phyloP scores from a whole-genome alignment of 257 asterid genomes.

The Ligustrum vulgare region DNA sequence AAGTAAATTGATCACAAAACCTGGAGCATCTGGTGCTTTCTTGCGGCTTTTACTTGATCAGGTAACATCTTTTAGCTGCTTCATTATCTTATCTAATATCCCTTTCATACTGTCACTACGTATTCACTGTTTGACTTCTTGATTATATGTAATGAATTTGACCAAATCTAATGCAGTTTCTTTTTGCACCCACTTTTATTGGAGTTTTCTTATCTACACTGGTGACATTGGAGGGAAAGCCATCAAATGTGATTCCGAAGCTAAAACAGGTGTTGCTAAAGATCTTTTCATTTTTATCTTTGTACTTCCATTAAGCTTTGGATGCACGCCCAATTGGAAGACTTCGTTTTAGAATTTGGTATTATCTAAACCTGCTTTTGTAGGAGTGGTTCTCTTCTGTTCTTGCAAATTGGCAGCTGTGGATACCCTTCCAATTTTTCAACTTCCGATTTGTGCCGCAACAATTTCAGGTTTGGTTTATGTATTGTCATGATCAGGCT shows the following conservation, averaged over 20 bases:
- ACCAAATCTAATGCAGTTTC: constrained; percentile 47
- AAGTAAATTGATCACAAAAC: constrained; percentile 63
- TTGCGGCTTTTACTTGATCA: constrained; percentile 78
- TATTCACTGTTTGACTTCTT: constrained; percentile 2
- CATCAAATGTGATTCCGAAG: constrained; percentile 68
- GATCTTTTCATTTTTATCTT: background rate
- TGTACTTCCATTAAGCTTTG: background rate
- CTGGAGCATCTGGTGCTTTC: constrained; percentile 74
- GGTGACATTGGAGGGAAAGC: constrained; percentile 72
- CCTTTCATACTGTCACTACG: background rate
- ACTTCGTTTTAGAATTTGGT: background rate
- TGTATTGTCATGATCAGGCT: constrained; percentile 7
- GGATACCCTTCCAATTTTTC: constrained; percentile 96
- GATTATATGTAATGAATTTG: constrained; percentile 10
- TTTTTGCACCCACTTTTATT: constrained; percentile 74
- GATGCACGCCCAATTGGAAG: background rate
- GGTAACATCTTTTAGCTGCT: constrained; percentile 43
- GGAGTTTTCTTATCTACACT: constrained; percentile 62
- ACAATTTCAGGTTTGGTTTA: constrained; percentile 79
- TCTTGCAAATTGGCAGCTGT: constrained; percentile 91
- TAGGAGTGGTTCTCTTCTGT: constrained; percentile 95
- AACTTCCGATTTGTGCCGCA: constrained; percentile 93
- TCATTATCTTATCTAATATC: constrained; percentile 3
- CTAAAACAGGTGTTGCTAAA: constrained; percentile 65
- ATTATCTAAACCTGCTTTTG: background rate